phyloP scores from a whole-genome alignment of 2,329 filamentous ascomycete species.

The Fusarium oxysporum region DNA sequence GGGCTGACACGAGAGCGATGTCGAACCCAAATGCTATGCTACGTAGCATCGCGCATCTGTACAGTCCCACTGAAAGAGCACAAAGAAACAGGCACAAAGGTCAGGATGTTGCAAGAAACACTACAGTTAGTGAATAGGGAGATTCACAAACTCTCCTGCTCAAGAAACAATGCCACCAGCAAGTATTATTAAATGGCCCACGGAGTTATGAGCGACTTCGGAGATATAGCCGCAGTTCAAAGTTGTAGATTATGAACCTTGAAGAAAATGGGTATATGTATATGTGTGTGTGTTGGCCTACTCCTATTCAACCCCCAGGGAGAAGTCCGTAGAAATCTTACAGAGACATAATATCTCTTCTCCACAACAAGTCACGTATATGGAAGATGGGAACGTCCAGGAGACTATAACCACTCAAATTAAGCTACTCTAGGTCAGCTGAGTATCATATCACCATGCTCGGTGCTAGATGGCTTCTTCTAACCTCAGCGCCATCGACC shows the following conservation, averaged over 20 bases:
- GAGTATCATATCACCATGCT: constrained; percentile 22
- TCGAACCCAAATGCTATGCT: constrained; percentile 9
- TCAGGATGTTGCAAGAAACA: not conserved
- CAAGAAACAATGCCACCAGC: not conserved
- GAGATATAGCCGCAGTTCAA: not conserved
- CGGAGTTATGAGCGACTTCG: not conserved
- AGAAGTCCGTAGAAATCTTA: constrained; percentile 1
- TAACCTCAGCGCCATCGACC: constrained; percentile 12
- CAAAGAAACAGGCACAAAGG: not conserved
- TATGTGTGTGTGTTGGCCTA: not conserved
- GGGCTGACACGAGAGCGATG: constrained; percentile 3
- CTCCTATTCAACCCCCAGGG: not conserved
- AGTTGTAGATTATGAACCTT: not conserved
- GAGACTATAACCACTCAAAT: constrained; percentile 41
- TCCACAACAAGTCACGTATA: constrained; percentile 6
- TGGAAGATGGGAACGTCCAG: not conserved
- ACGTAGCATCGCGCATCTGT: constrained; percentile 15
- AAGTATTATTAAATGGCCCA: not conserved
- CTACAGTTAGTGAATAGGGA: not conserved
- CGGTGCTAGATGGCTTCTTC: constrained; percentile 24
- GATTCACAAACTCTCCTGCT: not conserved
- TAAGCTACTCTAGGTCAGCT: constrained; percentile 34
- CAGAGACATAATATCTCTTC: not conserved
- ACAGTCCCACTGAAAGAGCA: not conserved
- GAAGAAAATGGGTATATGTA: not conserved